Base-by-base conservation (phyloP, 306 rosid genomes). In the Castanospermum australe region DNA sequence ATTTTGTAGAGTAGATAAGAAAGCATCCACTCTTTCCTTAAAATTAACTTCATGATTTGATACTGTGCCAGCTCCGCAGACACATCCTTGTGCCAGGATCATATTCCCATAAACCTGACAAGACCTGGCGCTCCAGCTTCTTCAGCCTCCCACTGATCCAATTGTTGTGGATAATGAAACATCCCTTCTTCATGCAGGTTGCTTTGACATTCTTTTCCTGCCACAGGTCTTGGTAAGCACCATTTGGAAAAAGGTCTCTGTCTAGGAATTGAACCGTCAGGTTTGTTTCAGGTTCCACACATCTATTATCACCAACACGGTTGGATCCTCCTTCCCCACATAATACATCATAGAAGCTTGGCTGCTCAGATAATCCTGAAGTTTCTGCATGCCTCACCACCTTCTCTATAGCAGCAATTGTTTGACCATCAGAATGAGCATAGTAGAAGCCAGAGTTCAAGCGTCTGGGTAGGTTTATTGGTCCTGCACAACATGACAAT, bases 391-490 rank as follows among this genome's bases (percentile, higher is more conserved):
- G 96, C 82, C 67, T 89, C 81, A 93, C 97, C 65, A 95, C 98
- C 86, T 89, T 95, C 81, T 90, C 89, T 82, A 95, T 79, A 30
- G 97, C 99, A 52, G 94, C 83, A 85, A 90, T 86, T 24, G 99
- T 95, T 51, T 90, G 81, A 52, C 24, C 47, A 73, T 92, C 94
- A 22, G 96, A 90, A 81, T 78, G 90, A 80, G 91, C 98, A 85
- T 88, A 91, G 78, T 93, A 95, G 87, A 95, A 93, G 78, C 99
- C 98, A 14, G 98, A 95, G 92, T 95, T 95, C 89, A 95, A 84
- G 81, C 99, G 95, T 81, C 99, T 91, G 2, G 99, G 99, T 50
- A 90, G 71, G 86, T 95, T 95, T 75, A 90, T 86, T 63, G 98
- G 91, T 77, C 94, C 96, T 67, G 94, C 89, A 69, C 25, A 71